These are phyloP conservation scores for Backusella morwellensis DNA, from an alignment of 192 early-diverging fungal species.

Conservation along the genomic window DNA sequence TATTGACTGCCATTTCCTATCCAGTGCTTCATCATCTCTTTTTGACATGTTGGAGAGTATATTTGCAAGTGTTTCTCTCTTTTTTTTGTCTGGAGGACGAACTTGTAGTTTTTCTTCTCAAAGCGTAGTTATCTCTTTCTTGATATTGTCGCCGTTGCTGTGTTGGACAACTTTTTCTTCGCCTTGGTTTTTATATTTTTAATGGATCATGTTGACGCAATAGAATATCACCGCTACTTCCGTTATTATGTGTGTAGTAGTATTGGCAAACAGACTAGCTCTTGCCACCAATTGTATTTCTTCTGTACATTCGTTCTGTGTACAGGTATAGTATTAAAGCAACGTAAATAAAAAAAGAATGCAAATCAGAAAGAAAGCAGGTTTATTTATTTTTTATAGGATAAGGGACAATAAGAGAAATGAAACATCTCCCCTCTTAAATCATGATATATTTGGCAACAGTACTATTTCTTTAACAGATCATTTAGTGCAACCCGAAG, in stretches of 20 bases:
- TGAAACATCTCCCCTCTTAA: too few species aligned
- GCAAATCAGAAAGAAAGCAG: neutral
- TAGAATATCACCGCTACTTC: neutral
- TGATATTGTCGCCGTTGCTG: neutral
- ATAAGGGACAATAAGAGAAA: neutral
- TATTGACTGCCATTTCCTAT: neutral
- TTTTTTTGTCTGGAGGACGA: neutral
- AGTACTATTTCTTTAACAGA: constrained; percentile 7
- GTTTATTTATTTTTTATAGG: neutral
- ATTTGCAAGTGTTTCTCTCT: neutral
- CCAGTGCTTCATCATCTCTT: neutral
- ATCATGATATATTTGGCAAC: neutral
- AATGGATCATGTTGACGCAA: neutral
- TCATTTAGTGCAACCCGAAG: constrained; percentile 38
- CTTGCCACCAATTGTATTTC: neutral
- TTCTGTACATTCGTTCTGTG: neutral
- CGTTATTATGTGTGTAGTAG: constrained; percentile 1
- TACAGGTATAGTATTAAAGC: neutral
- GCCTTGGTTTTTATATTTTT: neutral
- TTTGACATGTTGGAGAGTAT: neutral
- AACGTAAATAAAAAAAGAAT: neutral
- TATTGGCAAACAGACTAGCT: neutral
- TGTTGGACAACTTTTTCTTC: neutral
- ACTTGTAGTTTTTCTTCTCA: neutral
- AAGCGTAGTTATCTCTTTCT: neutral